Base-by-base conservation (phyloP, 169 alveolate genomes). In the Plasmodium gallinaceum region DNA sequence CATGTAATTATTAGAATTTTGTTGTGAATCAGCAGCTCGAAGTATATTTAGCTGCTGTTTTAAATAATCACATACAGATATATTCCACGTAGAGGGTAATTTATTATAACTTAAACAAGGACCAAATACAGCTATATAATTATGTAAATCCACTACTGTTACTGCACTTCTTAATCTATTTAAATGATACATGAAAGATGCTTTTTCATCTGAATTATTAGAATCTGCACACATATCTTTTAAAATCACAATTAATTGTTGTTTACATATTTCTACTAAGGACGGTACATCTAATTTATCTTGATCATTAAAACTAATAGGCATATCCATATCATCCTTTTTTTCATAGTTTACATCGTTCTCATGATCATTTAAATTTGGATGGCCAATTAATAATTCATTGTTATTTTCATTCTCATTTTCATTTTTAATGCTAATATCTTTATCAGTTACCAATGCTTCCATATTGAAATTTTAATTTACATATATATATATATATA, bases 21-120 rank as follows among this genome's bases (percentile, higher is more conserved):
- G 89, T 9, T 85, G 92, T 14, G 92, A 72, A 43, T 85, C 92
- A 5, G 86, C 86, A 14, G 88, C 86, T 7, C 86, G 24, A 14
- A 85, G 72, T 61, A 73, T 72, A 69, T 85, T 85, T 42, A 85
- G 48, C 45, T 85, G 86, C 22, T 71, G 88, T 26, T 72, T 85
- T 22, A 85, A 64, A 62, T 85, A 85, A 48, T 85, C 88, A 7
- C 78, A 68, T 7, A 85, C 86, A 1, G 92, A 85, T 32, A 73
- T 85, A 43, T 72, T 72, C 92, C 92, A 85, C 0, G 92, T 72
- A 43, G 92, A 85, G 3, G 92, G 88, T 22, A 85, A 73, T 71
- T 85, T 73, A 52, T 85, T 73, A 18, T 61, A 85, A 64, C 89
- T 78, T 65, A 78, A 22, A 37, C 92, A 85, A 0, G 92, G 92